A percentile compares a stretch with the other conserved stretches of the same genome.
Evolutionary conservation across 1,284 basidiomycete genomes (phyloP).

Genomic region (Marasmius sp.): DNA sequence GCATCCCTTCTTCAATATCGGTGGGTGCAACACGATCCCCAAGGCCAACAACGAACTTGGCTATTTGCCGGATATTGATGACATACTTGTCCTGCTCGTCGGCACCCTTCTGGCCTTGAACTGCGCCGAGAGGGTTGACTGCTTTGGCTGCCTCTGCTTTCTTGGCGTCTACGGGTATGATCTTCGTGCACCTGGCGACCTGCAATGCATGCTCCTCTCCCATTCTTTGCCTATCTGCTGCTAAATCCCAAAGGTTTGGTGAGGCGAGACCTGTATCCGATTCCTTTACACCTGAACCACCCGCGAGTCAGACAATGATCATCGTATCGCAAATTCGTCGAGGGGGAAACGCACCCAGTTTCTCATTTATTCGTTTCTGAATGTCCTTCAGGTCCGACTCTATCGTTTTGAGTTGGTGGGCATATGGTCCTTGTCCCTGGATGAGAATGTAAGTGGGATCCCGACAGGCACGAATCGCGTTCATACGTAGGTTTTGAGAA

Average conservation of each 20-base stretch:
- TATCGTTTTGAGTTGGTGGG: constrained; percentile 83
- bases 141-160: constrained; percentile 73
- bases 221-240: constrained; percentile 88
- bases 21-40: constrained; percentile 96
- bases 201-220: constrained; percentile 92
- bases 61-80: constrained; percentile 99
- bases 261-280: constrained; percentile 97
- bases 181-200: constrained; percentile 98
- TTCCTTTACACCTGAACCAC: constrained; percentile 83
- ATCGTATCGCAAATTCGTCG: neutral
- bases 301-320: neutral
- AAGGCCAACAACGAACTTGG: constrained; percentile 98
- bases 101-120: constrained; percentile 84
- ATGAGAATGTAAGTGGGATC: neutral
- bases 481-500: constrained; percentile 94
- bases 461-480: constrained; percentile 3
- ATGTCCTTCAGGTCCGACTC: constrained; percentile 95
- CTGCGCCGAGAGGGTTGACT: constrained; percentile 71
- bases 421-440: constrained; percentile 98
- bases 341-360: constrained; percentile 64
- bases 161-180: constrained; percentile 81
- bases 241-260: constrained; percentile 95
- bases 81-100: constrained; percentile 99
- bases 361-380: constrained; percentile 96
- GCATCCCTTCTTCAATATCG: constrained; percentile 99